A percentile compares a stretch with the other conserved stretches of the same genome.
Conservation (phyloP, 345 rosid genomes). For the Microthlaspi erraticum region DNA sequence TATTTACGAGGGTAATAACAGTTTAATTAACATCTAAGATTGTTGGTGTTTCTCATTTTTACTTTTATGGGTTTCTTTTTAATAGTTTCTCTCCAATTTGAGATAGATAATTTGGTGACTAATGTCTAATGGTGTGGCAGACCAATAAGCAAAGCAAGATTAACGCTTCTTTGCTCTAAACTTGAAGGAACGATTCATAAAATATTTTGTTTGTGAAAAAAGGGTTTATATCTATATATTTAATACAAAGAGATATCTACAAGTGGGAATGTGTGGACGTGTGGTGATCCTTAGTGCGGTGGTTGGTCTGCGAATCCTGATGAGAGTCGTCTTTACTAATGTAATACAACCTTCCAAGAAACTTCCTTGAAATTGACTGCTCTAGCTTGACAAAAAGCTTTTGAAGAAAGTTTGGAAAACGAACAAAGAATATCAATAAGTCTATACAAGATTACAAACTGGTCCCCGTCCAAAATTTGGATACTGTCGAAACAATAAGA, state of each 20-base stretch:
- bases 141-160: too few species aligned
- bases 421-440: background rate
- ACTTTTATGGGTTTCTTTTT: background rate
- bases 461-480: background rate
- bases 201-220: too few species aligned
- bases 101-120: too few species aligned
- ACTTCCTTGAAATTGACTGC: slow-evolving; percentile 32
- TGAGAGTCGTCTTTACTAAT: slow-evolving; percentile 6
- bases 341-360: slow-evolving; percentile 31
- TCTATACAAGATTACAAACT: background rate
- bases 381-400: slow-evolving; percentile 17
- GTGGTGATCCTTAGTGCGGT: slow-evolving; percentile 18
- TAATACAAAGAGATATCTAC: background rate
- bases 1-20: slow-evolving; percentile 2
- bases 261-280: slow-evolving; percentile 28
- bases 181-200: too few species aligned
- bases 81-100: too few species aligned
- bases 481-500: background rate
- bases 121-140: too few species aligned
- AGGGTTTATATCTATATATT: background rate
- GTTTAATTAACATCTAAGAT: background rate
- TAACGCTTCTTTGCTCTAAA: too few species aligned
- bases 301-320: slow-evolving; percentile 15
- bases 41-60: too few species aligned
- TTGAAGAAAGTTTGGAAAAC: background rate